Evolutionary conservation across 73 alveolate species (phyloP), one percentile per base, ranked within the genome.

Genomic region (Vitrella brassicaformis): DNA sequence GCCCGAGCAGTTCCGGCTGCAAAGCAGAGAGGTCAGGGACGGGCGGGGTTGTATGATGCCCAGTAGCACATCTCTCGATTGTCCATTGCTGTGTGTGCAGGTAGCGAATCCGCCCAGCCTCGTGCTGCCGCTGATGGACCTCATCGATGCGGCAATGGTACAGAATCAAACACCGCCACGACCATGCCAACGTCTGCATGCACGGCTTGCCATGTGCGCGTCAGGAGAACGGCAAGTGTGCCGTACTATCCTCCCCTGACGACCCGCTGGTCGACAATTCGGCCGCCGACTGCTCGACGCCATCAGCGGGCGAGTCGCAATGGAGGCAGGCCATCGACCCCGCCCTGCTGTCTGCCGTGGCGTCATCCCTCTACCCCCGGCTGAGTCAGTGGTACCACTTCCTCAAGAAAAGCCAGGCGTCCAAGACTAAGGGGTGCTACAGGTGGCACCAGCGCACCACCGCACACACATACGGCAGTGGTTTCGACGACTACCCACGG

Each of bases 401-500:
- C 95, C 84, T 79, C 67, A 78, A 77, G 65, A 74, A 47, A 7
- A 89, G 90, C 31, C 92, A 86, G 78, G 80, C 68, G 19, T 9
- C 25, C 65, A 86, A 81, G 46, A 73, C 71, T 25, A 69, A 70
- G 32, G 78, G 47, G 47, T 46, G 67, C 68, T 86, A 78, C 75
- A 85, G 85, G 70, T 93, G 98, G 98, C 74, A 69, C 27, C 93
- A 89, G 32, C 88, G 96, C 71, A 84, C 83, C 31, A 73, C 86
- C 25, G 91, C 86, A 7, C 93, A 87, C 68, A 84, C 88, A 79
- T 80, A 82, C 30, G 91, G 94, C 26, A 78, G 92, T 56, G 98
- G 98, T 32, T 76, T 93, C 30, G 98, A 93, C 89, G 98, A 93
- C 86, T 91, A 91, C 74, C 98, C 98, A 1, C 74, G 98, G 31